Conservation (phyloP, 2,329 filamentous ascomycete species). For the Malbranchea cinnamomea region DNA sequence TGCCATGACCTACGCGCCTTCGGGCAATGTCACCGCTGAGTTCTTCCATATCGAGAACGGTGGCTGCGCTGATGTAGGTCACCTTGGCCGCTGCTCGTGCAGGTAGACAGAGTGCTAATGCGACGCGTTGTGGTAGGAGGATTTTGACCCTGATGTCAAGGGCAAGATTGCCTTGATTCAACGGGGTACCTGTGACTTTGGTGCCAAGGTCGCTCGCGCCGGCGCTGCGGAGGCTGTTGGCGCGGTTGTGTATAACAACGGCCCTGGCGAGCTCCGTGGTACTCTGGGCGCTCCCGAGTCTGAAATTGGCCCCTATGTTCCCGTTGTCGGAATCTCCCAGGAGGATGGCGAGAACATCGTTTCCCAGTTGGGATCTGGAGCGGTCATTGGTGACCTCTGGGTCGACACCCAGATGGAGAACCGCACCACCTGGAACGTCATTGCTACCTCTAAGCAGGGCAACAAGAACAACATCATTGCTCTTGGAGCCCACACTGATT, state of each 20-base stretch:
- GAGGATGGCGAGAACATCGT: slow-evolving; percentile 44
- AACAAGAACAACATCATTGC: slow-evolving; percentile 45
- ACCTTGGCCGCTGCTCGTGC: not conserved
- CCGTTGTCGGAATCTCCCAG: slow-evolving; percentile 52
- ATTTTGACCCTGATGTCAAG: slow-evolving; percentile 24
- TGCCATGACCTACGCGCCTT: slow-evolving; percentile 11
- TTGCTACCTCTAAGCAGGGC: slow-evolving; percentile 44
- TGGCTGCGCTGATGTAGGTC: slow-evolving; percentile 41
- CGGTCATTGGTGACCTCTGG: slow-evolving; percentile 21
- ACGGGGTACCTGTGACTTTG: slow-evolving; percentile 58
- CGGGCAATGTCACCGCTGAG: slow-evolving; percentile 6
- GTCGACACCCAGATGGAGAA: slow-evolving; percentile 33
- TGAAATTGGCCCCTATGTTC: slow-evolving; percentile 40
- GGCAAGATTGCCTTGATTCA: slow-evolving; percentile 57
- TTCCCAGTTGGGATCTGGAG: slow-evolving; percentile 34
- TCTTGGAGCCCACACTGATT: slow-evolving; percentile 47
- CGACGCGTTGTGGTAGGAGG: slow-evolving; percentile 1
- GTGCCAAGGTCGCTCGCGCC: slow-evolving; percentile 52
- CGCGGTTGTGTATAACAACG: slow-evolving; percentile 62
- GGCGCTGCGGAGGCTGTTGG: slow-evolving; percentile 55
- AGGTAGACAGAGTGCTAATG: not conserved
- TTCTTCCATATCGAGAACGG: slow-evolving; percentile 46
- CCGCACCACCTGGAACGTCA: slow-evolving; percentile 40
- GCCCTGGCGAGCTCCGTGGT: slow-evolving; percentile 45
- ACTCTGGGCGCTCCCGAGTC: slow-evolving; percentile 49